These are phyloP conservation scores for Fusarium devonianum DNA, from an alignment of 2,329 filamentous ascomycete species.

Conservation along the genomic window DNA sequence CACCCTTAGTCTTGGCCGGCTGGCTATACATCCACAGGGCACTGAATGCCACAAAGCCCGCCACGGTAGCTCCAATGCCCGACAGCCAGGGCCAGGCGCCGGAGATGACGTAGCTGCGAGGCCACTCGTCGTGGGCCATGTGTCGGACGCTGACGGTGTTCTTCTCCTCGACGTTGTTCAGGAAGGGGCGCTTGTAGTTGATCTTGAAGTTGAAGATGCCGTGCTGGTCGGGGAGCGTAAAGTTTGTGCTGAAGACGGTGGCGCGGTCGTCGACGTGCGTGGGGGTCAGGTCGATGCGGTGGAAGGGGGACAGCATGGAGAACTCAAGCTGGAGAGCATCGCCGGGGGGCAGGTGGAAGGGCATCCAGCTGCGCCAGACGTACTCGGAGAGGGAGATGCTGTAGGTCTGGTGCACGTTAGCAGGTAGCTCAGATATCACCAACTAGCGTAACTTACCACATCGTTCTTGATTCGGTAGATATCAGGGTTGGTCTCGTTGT, in stretches of 20 bases:
- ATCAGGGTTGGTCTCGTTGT: slow-evolving; percentile 74
- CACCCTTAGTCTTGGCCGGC: slow-evolving; percentile 48
- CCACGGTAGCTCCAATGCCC: slow-evolving; percentile 83
- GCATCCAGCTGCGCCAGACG: slow-evolving; percentile 73
- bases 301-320: slow-evolving; percentile 97
- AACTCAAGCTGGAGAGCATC: slow-evolving; percentile 94
- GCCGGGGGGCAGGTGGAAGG: slow-evolving; percentile 72
- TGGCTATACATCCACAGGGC: slow-evolving; percentile 83
- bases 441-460: slow-evolving; percentile 64
- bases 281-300: slow-evolving; percentile 77
- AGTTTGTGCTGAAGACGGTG: slow-evolving; percentile 76
- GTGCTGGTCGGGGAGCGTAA: slow-evolving; percentile 93
- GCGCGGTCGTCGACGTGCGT: slow-evolving; percentile 67
- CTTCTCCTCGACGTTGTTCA: slow-evolving; percentile 92
- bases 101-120: slow-evolving; percentile 86
- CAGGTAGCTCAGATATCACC: neutral
- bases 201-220: slow-evolving; percentile 98
- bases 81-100: slow-evolving; percentile 95
- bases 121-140: slow-evolving; percentile 97
- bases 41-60: slow-evolving; percentile 85
- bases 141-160: slow-evolving; percentile 92
- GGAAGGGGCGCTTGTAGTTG: slow-evolving; percentile 95
- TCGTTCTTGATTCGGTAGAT: slow-evolving; percentile 98
- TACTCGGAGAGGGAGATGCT: slow-evolving; percentile 91
- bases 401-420: slow-evolving; percentile 69